Conservation (phyloP, 163 green algal species). For the Volvox carteri region DNA sequence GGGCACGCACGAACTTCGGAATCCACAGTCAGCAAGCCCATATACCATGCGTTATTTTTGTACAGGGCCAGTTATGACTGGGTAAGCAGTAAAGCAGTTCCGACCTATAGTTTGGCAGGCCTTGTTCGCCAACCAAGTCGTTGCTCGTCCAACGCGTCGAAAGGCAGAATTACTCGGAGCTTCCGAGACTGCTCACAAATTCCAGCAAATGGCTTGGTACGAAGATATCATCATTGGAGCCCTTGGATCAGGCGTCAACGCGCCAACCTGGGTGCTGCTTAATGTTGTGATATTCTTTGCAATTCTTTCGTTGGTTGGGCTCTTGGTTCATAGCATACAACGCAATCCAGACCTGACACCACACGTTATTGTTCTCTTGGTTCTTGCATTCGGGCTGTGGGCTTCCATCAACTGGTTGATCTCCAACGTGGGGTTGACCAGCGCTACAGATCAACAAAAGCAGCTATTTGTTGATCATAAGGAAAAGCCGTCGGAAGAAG, state of each 20-base stretch:
- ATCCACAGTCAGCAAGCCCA: too few relatives aligned
- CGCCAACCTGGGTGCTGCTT: conserved; percentile 3
- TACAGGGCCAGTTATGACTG: too few relatives aligned
- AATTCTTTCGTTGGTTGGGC: not conserved
- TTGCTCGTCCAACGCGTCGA: conserved; percentile 1
- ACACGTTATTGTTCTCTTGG: conserved; percentile 35
- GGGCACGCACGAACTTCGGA: not conserved
- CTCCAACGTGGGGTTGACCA: conserved; percentile 23
- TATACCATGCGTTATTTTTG: too few relatives aligned
- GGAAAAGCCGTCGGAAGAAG: not conserved
- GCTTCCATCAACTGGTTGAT: conserved; percentile 48
- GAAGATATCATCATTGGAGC: conserved; percentile 45
- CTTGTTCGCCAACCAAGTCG: too few relatives aligned
- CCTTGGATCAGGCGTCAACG: conserved; percentile 28
- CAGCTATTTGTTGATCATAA: conserved; percentile 25
- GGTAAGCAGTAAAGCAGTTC: too few relatives aligned
- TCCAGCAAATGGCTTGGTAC: conserved; percentile 27
- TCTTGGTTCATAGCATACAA: conserved; percentile 8
- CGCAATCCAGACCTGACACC: conserved; percentile 4
- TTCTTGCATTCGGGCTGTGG: conserved; percentile 31
- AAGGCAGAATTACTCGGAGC: too few relatives aligned
- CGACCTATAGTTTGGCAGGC: too few relatives aligned
- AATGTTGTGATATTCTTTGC: conserved; percentile 28
- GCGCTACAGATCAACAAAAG: conserved; percentile 35
- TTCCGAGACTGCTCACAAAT: too few relatives aligned